Base-by-base conservation (phyloP, 2,329 filamentous ascomycete species). In the Phaeosphaeriaceae sp. region DNA sequence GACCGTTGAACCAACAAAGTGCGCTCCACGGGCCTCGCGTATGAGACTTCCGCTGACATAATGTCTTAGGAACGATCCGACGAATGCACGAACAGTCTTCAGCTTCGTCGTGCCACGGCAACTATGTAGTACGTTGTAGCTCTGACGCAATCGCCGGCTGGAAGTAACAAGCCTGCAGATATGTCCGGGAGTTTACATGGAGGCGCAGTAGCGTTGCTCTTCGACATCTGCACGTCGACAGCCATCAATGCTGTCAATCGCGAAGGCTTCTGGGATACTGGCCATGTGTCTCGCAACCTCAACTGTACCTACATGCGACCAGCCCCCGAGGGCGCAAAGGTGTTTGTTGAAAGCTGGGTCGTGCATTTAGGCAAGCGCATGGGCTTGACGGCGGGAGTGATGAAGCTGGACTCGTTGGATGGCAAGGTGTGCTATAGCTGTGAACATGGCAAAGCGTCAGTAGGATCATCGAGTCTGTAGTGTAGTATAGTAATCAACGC, bases 121-220 rank as follows among this genome's bases (percentile, higher is more conserved):
- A 48, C 80, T 85, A 52, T 78, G 79, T 59, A 86, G 86, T 68
- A 62, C 51, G 54, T 48, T 44, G 19, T 48, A 25, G 21, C 15
- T 20, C 40, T 48, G 10, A 21, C 20, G 17, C 3, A 22, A 21
- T 11, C 7, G 45, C 7, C 6, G 11, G 17, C 10, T 45, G 6
- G 31, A 13, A 36, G 6, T 36, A 15, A 36, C 3, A 13, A 7
- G 9, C 11, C 7, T 36, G 3, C 20, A 51, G 53, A 67, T 13
- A 41, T 54, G 46, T 75, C 77, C 31, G 78, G 78, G 1, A 82
- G 81, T 31, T 77, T 86, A 61, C 84, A 86, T 65, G 84, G 84
- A 20, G 84, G 84, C 7, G 83, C 83, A 2, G 83, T 83, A 1
- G 81, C 82, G 0, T 73, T 84, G 5, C 82, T 86, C 45, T 85